A percentile compares a stretch with the other conserved stretches of the same genome.
Evolutionary conservation across 129 eudicot genomes (phyloP).

Genomic region (Glebionis coronaria): DNA sequence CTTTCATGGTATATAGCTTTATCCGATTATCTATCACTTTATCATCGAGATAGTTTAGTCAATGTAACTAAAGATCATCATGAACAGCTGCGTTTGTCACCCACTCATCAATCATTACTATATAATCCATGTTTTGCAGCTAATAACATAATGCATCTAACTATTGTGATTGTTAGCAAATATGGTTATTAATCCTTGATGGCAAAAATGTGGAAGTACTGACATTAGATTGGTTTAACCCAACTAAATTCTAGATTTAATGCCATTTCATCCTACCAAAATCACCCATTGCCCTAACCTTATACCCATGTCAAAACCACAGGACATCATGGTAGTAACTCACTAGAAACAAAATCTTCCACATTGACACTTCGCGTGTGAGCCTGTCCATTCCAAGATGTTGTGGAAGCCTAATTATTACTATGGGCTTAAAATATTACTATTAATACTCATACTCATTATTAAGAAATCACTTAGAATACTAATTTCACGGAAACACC

Average conservation of each 20-base stretch:
- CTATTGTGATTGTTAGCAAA: not conserved
- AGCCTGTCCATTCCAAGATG: not conserved
- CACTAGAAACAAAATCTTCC: not conserved
- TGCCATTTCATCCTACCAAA: no score
- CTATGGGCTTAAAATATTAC: not conserved
- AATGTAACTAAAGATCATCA: conserved; percentile 8
- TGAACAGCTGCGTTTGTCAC: conserved; percentile 3
- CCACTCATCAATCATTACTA: not conserved
- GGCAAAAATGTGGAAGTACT: no score
- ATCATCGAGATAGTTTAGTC: not conserved
- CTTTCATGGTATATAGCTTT: not conserved
- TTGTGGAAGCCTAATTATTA: not conserved
- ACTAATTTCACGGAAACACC: not conserved
- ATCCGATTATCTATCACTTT: not conserved
- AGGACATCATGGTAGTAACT: not conserved
- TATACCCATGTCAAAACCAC: no score
- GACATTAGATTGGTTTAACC: no score
- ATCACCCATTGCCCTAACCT: no score
- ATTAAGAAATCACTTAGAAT: not conserved
- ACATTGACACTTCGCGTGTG: not conserved
- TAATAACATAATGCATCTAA: not conserved
- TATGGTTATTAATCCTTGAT: no score
- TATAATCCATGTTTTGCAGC: not conserved
- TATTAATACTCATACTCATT: not conserved
- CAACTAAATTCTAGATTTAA: no score